These are phyloP conservation scores for Leccinum disarticulatum DNA, from an alignment of 768 basidiomycete species.

Conservation along the genomic window DNA sequence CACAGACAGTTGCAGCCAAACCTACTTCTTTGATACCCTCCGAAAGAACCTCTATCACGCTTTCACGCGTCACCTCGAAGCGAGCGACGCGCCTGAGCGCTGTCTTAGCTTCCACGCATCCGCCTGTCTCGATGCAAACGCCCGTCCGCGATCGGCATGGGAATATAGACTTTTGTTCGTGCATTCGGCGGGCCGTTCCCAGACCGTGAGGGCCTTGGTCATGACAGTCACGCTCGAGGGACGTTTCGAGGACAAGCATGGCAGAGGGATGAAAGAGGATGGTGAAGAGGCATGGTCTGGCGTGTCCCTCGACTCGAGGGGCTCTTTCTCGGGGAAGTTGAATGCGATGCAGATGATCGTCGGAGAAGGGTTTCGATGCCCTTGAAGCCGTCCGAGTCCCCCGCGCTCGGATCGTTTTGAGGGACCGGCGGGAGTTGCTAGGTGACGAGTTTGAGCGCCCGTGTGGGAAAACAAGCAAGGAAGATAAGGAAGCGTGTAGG, in stretches of 20 bases:
- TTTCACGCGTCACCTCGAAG: slow-evolving; percentile 4
- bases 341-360: slow-evolving; percentile 6
- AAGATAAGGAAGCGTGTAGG: background rate
- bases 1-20: background rate
- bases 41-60: slow-evolving; percentile 3
- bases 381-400: background rate
- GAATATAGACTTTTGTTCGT: slow-evolving; percentile 6
- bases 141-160: slow-evolving; percentile 1
- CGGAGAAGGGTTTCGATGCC: slow-evolving; percentile 5
- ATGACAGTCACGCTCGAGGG: slow-evolving; percentile 12
- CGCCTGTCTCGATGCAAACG: background rate
- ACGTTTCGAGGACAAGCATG: background rate
- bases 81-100: background rate
- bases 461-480: background rate
- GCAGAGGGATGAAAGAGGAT: background rate
- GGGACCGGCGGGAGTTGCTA: background rate
- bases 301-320: background rate
- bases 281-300: slow-evolving; percentile 3
- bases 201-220: slow-evolving; percentile 2
- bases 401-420: too few species aligned
- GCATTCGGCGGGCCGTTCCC: background rate
- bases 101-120: background rate
- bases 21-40: slow-evolving; percentile 7
- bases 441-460: background rate
- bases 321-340: slow-evolving; percentile 1